A percentile compares a stretch with the other conserved stretches of the same genome.
phyloP scores from a whole-genome alignment of 1,139 yeast genomes.

The Ashbya aceris region DNA sequence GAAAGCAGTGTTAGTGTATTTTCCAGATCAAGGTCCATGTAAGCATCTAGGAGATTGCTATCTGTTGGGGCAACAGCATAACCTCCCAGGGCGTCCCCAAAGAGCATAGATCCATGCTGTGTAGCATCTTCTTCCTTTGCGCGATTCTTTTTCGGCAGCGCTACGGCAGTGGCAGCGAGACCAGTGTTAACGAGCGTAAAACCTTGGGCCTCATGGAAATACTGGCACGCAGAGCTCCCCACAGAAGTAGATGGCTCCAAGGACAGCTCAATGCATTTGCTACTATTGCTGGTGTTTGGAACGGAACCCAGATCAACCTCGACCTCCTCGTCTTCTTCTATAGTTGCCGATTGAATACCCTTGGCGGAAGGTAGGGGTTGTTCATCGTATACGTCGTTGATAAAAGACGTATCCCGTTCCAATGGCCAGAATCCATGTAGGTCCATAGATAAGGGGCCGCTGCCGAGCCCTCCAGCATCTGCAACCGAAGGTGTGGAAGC shows the following conservation, averaged over 20 bases:
- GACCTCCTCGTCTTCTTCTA: constrained; percentile 14
- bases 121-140: not conserved
- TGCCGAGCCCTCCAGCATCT: constrained; percentile 7
- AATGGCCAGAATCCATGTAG: not conserved
- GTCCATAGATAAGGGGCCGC: constrained; percentile 5
- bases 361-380: constrained; percentile 11
- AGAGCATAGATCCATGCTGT: no score
- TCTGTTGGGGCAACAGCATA: not conserved
- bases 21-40: constrained; percentile 22
- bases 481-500: constrained; percentile 16
- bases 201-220: constrained; percentile 10
- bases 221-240: constrained; percentile 3
- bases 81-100: no score
- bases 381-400: constrained; percentile 8
- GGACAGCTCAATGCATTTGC: constrained; percentile 21
- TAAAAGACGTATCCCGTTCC: constrained; percentile 2
- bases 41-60: constrained; percentile 5
- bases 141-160: constrained; percentile 6
- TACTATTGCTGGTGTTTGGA: constrained; percentile 15
- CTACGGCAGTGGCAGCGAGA: constrained; percentile 7
- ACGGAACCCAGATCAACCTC: constrained; percentile 8
- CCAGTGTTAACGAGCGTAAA: constrained; percentile 10
- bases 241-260: constrained; percentile 20
- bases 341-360: constrained; percentile 13
- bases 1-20: constrained; percentile 9